Evolutionary conservation across 768 basidiomycete genomes (phyloP), one percentile per base, ranked within the genome.

Genomic region (Tylopilus cervinicoccineus): DNA sequence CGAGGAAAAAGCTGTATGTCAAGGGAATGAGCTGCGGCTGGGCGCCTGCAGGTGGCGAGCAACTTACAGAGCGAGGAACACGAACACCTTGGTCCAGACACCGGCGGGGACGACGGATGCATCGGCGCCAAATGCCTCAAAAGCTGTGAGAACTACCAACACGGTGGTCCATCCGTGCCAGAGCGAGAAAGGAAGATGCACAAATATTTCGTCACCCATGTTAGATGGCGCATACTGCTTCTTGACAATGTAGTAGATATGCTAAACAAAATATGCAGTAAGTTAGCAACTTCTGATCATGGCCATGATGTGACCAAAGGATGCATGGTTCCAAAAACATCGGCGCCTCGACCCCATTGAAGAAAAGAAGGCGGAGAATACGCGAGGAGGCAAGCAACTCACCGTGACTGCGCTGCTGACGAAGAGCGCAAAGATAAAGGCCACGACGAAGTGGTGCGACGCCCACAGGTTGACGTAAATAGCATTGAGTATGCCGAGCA

Each of bases 181-280:
- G 40, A 97, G 82, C 2, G 89, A 93, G 79, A 98, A 97, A 3
- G 96, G 96, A 16, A 96, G 83, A 67, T 97, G 93, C 37, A 97
- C 77, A 52, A 95, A 93, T 53, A 94, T 65, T 68, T 96, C 93
- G 53, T 95, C 93, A 19, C 75, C 74, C 37, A 76, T 56, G 51
- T 63, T 78, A 59, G 86, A 76, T 23, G 88, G 70, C 23, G 76
- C 66, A 65, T 93, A 83, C 53, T 82, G 78, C 70, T 93, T 91
- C 78, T 95, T 94, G 63, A 97, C 86, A 50, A 89, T 73, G 64
- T 94, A 97, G 73, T 98, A 96, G 66, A 95, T 89, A 68, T 94
- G 92, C 78, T 86, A 32, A 28, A 42, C 45, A 51, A 9, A 38
- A 28, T 49, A 48, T 33, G 23, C 24, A 52, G 29, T 16, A 24